phyloP scores from a whole-genome alignment of 768 basidiomycete species.

The Kwoniella dejecticola region DNA sequence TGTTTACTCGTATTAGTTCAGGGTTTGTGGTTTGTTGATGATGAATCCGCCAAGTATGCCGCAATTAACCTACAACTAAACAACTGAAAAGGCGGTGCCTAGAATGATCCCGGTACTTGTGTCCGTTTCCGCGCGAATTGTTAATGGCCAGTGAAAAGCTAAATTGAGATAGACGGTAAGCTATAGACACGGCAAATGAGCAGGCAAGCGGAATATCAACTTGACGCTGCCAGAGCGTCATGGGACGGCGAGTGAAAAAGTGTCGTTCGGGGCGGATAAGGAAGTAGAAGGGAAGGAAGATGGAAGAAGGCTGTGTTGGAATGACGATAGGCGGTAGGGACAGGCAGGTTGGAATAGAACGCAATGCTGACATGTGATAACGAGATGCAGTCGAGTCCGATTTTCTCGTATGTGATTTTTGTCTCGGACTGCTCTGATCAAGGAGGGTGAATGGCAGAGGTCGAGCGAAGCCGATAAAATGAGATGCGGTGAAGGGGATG shows the following conservation, averaged over 20 bases:
- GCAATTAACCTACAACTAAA: neutral
- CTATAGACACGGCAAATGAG: neutral
- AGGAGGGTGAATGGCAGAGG: too few species aligned
- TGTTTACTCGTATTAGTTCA: constrained; percentile 3
- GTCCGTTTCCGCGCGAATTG: neutral
- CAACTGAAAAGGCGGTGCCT: constrained; percentile 4
- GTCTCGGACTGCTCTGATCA: too few species aligned
- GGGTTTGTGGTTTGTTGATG: neutral
- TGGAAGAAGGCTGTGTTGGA: too few species aligned
- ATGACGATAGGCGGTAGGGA: too few species aligned
- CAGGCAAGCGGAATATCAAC: neutral
- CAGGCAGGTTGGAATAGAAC: too few species aligned
- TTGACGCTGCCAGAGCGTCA: constrained; percentile 4
- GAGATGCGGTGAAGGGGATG: too few species aligned
- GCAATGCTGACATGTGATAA: too few species aligned
- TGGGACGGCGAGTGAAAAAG: neutral
- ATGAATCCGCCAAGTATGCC: constrained; percentile 4
- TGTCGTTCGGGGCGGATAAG: neutral
- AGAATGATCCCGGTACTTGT: neutral
- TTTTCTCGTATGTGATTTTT: too few species aligned
- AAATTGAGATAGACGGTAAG: neutral
- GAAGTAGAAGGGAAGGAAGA: neutral
- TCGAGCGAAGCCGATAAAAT: too few species aligned
- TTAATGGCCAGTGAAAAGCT: neutral
- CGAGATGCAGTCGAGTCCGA: too few species aligned